Percentiles rank a stretch among this genome's conserved stretches.
Conservation (phyloP, 2,329 filamentous ascomycete genomes). For the Pseudogymnoascus sp. region DNA sequence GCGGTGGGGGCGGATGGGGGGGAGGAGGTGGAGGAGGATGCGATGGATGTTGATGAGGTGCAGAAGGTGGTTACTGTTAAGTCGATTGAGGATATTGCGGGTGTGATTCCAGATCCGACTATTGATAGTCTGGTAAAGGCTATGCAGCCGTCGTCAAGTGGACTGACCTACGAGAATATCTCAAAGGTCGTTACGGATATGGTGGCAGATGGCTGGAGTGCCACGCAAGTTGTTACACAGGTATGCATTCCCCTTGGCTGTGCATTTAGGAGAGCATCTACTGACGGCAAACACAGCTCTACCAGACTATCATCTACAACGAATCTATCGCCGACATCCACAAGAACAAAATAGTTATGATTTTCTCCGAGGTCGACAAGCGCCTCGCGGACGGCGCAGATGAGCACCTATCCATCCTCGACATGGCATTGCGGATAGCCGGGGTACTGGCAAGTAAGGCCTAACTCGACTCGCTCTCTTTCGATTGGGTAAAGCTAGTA, state of each 20-base stretch:
- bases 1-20: constrained; percentile 36
- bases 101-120: constrained; percentile 74
- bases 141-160: constrained; percentile 63
- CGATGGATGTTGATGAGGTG: constrained; percentile 36
- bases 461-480: constrained; percentile 15
- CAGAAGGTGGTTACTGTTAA: constrained; percentile 69
- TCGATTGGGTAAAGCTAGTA: constrained; percentile 14
- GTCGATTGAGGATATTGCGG: constrained; percentile 89
- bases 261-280: neutral
- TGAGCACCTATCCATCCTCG: constrained; percentile 85
- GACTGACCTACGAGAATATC: constrained; percentile 63
- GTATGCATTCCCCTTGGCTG: constrained; percentile 36
- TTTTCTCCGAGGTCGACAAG: constrained; percentile 94
- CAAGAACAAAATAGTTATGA: constrained; percentile 81
- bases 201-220: constrained; percentile 95
- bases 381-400: constrained; percentile 89
- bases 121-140: constrained; percentile 64
- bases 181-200: constrained; percentile 79
- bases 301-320: constrained; percentile 74
- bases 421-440: constrained; percentile 75
- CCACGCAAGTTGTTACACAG: constrained; percentile 77
- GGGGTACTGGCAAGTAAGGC: constrained; percentile 47
- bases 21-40: constrained; percentile 36
- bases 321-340: constrained; percentile 76
- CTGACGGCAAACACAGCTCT: constrained; percentile 47